Percentiles rank a stretch among this genome's conserved stretches.
These are phyloP conservation scores for Vitis hybrid DNA, from an alignment of 177 flowering plant species.

Conservation along the genomic window DNA sequence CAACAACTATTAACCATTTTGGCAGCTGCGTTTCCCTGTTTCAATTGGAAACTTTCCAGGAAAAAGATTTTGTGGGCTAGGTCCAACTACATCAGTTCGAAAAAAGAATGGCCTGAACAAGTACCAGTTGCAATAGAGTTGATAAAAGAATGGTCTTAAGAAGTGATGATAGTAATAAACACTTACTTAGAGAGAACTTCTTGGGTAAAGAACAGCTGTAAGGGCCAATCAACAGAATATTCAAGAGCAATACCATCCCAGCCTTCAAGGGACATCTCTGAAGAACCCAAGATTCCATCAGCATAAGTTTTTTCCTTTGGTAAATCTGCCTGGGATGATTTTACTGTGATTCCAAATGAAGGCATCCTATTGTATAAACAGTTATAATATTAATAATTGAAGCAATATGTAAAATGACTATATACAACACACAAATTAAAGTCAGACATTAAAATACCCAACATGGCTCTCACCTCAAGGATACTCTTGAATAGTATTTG, in stretches of 20 bases:
- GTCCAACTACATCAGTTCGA: no score
- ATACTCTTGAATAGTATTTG: constrained; percentile 80
- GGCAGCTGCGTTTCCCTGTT: neutral
- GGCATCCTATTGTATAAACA: constrained; percentile 58
- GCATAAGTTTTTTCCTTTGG: constrained; percentile 44
- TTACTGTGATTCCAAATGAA: constrained; percentile 62
- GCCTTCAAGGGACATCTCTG: constrained; percentile 75
- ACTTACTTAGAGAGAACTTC: constrained; percentile 95
- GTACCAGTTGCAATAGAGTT: neutral
- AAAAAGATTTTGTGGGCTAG: neutral
- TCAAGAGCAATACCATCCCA: constrained; percentile 99
- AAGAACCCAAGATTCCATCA: constrained; percentile 54
- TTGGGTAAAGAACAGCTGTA: constrained; percentile 90
- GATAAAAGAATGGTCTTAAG: neutral
- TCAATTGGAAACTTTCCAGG: neutral
- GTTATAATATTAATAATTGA: constrained; percentile 4
- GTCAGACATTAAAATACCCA: no score
- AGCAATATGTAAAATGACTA: neutral
- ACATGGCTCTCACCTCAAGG: constrained; percentile 55
- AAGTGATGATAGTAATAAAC: neutral
- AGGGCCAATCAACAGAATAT: constrained; percentile 96
- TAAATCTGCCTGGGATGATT: constrained; percentile 62
- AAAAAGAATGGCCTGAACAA: neutral
- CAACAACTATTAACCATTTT: neutral
- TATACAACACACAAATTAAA: no score